phyloP scores from a whole-genome alignment of 108 stramenopile genomes.

The Nitzschia sp. region DNA sequence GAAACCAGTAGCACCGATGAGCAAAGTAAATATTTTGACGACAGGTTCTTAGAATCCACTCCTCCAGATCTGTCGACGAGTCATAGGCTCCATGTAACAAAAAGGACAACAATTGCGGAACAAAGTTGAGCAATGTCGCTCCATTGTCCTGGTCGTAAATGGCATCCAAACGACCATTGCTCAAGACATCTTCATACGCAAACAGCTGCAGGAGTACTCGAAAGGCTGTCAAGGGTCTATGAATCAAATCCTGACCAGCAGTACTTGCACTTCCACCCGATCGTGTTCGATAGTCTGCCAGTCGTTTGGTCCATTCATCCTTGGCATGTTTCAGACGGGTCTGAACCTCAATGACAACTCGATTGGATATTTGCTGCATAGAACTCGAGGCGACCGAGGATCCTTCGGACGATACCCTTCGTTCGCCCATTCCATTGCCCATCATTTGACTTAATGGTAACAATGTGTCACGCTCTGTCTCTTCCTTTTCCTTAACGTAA shows the following conservation, averaged over 20 bases:
- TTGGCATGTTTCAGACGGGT: conserved; percentile 37
- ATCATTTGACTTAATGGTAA: conserved; percentile 1
- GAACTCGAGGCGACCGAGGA: conserved; percentile 16
- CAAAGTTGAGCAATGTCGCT: conserved; percentile 68
- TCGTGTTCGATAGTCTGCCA: conserved; percentile 48
- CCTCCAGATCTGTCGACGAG: conserved; percentile 66
- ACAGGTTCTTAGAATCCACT: conserved; percentile 83
- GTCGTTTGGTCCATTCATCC: conserved; percentile 50
- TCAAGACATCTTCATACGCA: conserved; percentile 84
- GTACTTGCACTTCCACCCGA: conserved; percentile 2
- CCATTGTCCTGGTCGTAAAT: conserved; percentile 67
- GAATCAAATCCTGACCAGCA: conserved; percentile 29
- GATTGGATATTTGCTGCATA: conserved; percentile 28
- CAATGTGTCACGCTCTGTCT: conserved; percentile 28
- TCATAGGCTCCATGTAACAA: conserved; percentile 85
- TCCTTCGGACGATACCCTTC: not conserved
- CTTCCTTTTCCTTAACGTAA: conserved; percentile 29
- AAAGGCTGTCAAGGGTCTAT: conserved; percentile 60
- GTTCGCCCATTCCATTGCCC: not conserved
- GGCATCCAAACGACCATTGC: conserved; percentile 59
- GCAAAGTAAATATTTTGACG: conserved; percentile 73
- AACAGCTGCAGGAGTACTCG: conserved; percentile 79
- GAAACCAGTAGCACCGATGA: conserved; percentile 88
- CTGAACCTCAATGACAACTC: conserved; percentile 49
- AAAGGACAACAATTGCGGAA: conserved; percentile 85